A percentile compares a stretch with the other conserved stretches of the same genome.
Evolutionary conservation across 2,329 filamentous ascomycete genomes (phyloP).

Genomic region (Aspergillus floridensis): DNA sequence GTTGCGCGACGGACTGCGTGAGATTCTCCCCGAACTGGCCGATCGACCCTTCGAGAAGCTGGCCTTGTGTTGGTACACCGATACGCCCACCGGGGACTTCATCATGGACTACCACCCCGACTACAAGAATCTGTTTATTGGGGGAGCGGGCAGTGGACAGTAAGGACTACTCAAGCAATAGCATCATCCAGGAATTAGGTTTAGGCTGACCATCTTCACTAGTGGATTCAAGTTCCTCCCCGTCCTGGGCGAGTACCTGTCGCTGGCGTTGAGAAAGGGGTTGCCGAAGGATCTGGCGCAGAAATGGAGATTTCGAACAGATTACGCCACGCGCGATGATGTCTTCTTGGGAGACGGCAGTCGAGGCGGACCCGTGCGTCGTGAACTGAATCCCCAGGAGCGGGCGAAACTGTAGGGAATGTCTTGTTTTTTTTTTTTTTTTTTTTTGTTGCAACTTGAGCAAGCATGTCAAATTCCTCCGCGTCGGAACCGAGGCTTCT

Average conservation of each 20-base stretch:
- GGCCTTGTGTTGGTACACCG: constrained; percentile 69
- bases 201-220: background rate
- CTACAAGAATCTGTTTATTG: constrained; percentile 39
- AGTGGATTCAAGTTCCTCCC: constrained; percentile 62
- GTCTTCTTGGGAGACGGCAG: constrained; percentile 29
- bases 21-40: constrained; percentile 58
- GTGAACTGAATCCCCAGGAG: constrained; percentile 24
- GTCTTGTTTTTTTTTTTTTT: no score
- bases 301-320: constrained; percentile 53
- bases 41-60: constrained; percentile 58
- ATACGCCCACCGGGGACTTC: constrained; percentile 67
- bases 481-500: no score
- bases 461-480: no score
- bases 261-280: constrained; percentile 51
- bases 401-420: background rate
- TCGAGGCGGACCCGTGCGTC: constrained; percentile 30
- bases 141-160: constrained; percentile 31
- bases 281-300: constrained; percentile 53
- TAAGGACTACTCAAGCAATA: constrained; percentile 13
- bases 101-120: constrained; percentile 65
- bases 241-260: constrained; percentile 61
- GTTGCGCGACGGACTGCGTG: constrained; percentile 56
- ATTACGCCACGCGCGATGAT: constrained; percentile 18
- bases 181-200: fast-evolving
- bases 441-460: no score